A percentile compares a stretch with the other conserved stretches of the same genome.
Conservation (phyloP, 768 basidiomycete genomes). For the Rhizopogon salebrosus region DNA sequence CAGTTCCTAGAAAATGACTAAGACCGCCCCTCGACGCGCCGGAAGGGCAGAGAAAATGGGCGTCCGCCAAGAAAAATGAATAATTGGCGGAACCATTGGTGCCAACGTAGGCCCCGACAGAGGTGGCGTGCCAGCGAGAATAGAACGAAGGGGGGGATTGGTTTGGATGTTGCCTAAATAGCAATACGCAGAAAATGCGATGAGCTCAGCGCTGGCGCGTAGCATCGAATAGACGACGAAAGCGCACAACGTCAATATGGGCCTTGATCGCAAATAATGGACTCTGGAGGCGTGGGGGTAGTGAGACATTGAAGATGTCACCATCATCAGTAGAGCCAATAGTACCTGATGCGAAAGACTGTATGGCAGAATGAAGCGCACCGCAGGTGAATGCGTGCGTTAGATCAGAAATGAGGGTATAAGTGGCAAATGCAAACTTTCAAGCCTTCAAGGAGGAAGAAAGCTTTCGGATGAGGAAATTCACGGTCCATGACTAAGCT, state of each 20-base stretch:
- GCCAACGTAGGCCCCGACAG: slow-evolving; percentile 35
- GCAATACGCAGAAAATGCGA: slow-evolving; percentile 17
- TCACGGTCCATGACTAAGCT: too few species aligned
- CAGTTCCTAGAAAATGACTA: too few species aligned
- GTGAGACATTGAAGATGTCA: slow-evolving; percentile 28
- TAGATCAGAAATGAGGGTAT: slow-evolving; percentile 29
- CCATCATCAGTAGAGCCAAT: slow-evolving; percentile 18
- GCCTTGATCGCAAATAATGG: slow-evolving; percentile 34
- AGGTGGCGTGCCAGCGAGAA: slow-evolving; percentile 31
- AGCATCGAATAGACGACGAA: slow-evolving; percentile 41
- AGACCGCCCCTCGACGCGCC: slow-evolving; percentile 42
- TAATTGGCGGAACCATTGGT: slow-evolving; percentile 27
- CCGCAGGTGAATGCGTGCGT: slow-evolving; percentile 38
- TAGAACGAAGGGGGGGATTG: slow-evolving; percentile 30
- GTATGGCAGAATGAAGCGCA: slow-evolving; percentile 38
- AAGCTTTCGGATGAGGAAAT: too few species aligned
- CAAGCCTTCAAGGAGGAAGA: too few species aligned
- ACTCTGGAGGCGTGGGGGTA: slow-evolving; percentile 17
- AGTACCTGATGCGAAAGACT: slow-evolving; percentile 38
- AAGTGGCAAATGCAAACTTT: slow-evolving; percentile 30
- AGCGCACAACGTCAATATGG: slow-evolving; percentile 39
- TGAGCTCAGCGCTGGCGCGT: slow-evolving; percentile 26
- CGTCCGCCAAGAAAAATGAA: slow-evolving; percentile 28
- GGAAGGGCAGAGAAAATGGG: slow-evolving; percentile 32
- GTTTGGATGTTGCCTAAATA: slow-evolving; percentile 23